Base-by-base conservation (phyloP, 306 rosid genomes). In the Quercus berberidifolia region DNA sequence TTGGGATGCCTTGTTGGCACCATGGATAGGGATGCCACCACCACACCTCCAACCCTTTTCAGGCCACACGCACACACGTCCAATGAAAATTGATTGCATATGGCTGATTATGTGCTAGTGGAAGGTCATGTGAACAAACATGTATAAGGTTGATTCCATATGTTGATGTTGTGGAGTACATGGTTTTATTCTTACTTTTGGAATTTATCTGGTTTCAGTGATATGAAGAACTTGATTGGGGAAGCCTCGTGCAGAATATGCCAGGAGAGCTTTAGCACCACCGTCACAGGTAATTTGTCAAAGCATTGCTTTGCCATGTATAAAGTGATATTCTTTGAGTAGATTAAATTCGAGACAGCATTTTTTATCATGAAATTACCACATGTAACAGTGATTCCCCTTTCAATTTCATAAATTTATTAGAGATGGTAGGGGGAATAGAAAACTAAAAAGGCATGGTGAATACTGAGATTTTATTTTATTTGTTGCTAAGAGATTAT, bases 221-320 rank as follows among this genome's bases (percentile, higher is more conserved):
- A 94, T 80, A 89, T 94, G 94, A 92, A 92, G 89, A 89, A 90
- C 82, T 74, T 87, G 90, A 90, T 90, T 76, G 97, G 98, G 55
- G 98, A 92, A 82, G 98, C 97, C 69, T 79, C 86, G 35, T 94
- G 98, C 81, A 41, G 91, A 81, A 92, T 94, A 69, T 94, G 98
- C 88, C 92, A 89, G 80, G 98, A 90, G 88, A 88, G 87, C 81
- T 94, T 90, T 75, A 90, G 98, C 85, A 94, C 92, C 19, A 81
- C 90, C 65, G 70, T 94, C 82, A 92, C 90, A 30, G 94, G 96
- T 93, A 55, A 76, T 73, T 73, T 77, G 55, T 41, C 17, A 67
- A 33, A 35, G 55, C 59, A 65, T 25, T 55, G 68, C 2, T 57
- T 73, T 23, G 41, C 56, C 68, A 28, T 43, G 25, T 74, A 58